These are phyloP conservation scores for Russula foetens DNA, from an alignment of 768 basidiomycete species.

Conservation along the genomic window DNA sequence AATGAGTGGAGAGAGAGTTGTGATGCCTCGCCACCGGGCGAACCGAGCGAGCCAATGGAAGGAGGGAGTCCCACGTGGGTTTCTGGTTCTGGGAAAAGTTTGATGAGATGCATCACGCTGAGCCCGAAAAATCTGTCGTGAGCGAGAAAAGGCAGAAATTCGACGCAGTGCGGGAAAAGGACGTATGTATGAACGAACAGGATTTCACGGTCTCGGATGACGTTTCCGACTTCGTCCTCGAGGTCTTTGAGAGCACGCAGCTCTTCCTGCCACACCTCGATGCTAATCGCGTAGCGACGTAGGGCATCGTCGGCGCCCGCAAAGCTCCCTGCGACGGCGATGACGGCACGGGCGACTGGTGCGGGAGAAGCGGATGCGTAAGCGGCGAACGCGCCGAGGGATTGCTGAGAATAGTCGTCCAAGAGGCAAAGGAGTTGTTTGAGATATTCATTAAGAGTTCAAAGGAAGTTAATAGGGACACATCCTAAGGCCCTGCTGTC, in stretches of 20 bases:
- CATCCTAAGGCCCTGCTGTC: too few species aligned
- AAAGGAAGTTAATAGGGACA: not conserved
- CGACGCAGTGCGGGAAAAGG: too few species aligned
- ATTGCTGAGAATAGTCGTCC: conserved; percentile 44
- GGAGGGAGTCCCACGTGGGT: conserved; percentile 31
- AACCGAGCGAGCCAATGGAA: conserved; percentile 33
- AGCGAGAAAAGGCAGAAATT: not conserved
- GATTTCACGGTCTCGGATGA: conserved; percentile 73
- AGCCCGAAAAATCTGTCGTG: not conserved
- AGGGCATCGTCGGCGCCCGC: conserved; percentile 64
- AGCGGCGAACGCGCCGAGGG: conserved; percentile 58
- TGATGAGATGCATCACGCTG: conserved; percentile 73
- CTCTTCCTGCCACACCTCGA: conserved; percentile 60
- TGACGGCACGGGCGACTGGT: conserved; percentile 42
- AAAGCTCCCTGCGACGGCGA: conserved; percentile 47
- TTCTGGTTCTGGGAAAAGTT: conserved; percentile 59
- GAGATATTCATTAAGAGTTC: conserved; percentile 51
- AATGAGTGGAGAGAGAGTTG: conserved; percentile 18
- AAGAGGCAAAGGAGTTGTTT: conserved; percentile 52
- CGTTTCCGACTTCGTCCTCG: conserved; percentile 65
- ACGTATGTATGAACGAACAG: conserved; percentile 38
- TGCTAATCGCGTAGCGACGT: conserved; percentile 44
- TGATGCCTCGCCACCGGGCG: conserved; percentile 33
- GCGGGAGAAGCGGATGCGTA: conserved; percentile 64
- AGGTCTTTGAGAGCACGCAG: conserved; percentile 52